Base-by-base conservation (phyloP, 129 eudicot species). In the Chrysanthemum lavandulifolium region DNA sequence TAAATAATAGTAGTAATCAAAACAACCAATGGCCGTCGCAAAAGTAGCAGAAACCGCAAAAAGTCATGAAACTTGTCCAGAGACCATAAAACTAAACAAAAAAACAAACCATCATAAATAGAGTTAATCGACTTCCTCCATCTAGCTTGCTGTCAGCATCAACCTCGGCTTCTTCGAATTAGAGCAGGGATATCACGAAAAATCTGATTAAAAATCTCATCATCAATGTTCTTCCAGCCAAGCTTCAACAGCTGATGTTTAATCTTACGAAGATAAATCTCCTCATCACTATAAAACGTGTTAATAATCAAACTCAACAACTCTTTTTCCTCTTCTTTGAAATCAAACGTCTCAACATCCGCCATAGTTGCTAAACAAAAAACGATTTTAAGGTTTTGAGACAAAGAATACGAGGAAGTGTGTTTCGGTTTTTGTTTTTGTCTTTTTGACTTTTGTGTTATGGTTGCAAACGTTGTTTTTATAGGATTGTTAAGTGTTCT, bases 141-240 rank as follows among this genome's bases (percentile, higher is more conserved):
- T 82, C 77, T n/a, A n/a, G n/a, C n/a, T n/a, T 82, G 67, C 86
- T 82, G 36, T 77, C 86, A 1, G 69, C 86, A 61, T 73, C 80
- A 29, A 54, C 82, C 27, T 69, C 76, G 15, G 67, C 75, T 0
- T 80, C 84, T 69, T 80, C 84, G 40, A 23, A 23, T 23, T 23
- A 80, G 64, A 16, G 84, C 75, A 0, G 84, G 80, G 71, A 80
- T 54, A 52, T 80, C 80, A 6, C 29, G 25, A 23, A 73, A 79
- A 5, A 36, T 82, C 9, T 31, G 36, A 31, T 81, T 79, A 58
- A 10, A 78, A 13, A 16, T 29, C 4, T 78, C 86, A 47, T 82
- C 83, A 45, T 82, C 86, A 70, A 78, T 82, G 69, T 23, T 23
- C 25, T 82, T 82, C 63, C 78, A 67, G 5, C 86, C 86, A n/a